These are phyloP conservation scores for Aspergillus asperescens DNA, from an alignment of 495 filamentous ascomycete genomes.

Conservation along the genomic window DNA sequence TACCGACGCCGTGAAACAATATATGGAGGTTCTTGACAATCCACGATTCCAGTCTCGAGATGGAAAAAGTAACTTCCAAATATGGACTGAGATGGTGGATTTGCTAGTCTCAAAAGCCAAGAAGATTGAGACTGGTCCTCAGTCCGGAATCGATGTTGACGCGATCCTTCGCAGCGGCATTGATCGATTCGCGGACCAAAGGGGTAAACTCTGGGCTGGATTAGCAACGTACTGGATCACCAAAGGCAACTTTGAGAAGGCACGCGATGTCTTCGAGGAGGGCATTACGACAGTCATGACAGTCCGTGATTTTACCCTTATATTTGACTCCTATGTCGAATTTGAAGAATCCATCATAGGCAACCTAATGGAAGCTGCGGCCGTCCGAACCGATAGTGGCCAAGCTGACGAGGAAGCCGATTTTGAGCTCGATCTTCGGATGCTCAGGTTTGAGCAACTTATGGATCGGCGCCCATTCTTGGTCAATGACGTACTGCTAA, in stretches of 20 bases:
- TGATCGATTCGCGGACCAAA: constrained; percentile 85
- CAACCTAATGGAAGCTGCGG: constrained; percentile 82
- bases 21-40: constrained; percentile 92
- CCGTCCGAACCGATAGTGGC: constrained; percentile 74
- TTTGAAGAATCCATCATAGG: constrained; percentile 96
- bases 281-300: constrained; percentile 98
- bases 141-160: constrained; percentile 84
- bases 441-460: constrained; percentile 96
- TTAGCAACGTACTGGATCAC: constrained; percentile 97
- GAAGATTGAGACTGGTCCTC: constrained; percentile 73
- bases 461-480: constrained; percentile 98
- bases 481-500: constrained; percentile 89
- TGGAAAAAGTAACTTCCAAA: constrained; percentile 88
- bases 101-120: constrained; percentile 86
- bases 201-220: constrained; percentile 94
- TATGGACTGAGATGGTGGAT: constrained; percentile 99
- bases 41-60: constrained; percentile 87
- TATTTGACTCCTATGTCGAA: constrained; percentile 95
- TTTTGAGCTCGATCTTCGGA: constrained; percentile 92
- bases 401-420: constrained; percentile 80
- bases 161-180: constrained; percentile 92
- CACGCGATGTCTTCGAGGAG: constrained; percentile 92
- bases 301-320: constrained; percentile 93
- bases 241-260: constrained; percentile 83
- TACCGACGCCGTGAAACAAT: constrained; percentile 87